A percentile compares a stretch with the other conserved stretches of the same genome.
phyloP scores from a whole-genome alignment of 208 protist species.

The Wallacemonas sp. region DNA sequence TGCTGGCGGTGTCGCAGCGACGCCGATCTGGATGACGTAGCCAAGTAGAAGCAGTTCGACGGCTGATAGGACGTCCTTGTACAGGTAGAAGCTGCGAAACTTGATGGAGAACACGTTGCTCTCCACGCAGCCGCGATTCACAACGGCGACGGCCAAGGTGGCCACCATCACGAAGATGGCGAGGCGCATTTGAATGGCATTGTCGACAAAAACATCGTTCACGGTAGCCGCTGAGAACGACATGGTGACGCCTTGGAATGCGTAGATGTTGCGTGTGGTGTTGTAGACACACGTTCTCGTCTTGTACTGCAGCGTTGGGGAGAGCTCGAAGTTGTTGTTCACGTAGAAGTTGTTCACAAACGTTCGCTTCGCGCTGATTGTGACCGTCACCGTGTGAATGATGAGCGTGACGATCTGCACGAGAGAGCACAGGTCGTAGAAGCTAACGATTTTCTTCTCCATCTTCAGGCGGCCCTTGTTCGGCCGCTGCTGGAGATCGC shows the following conservation, averaged over 20 bases:
- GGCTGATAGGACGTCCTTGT: slow-evolving; percentile 76
- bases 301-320: slow-evolving; percentile 43
- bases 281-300: slow-evolving; percentile 41
- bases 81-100: slow-evolving; percentile 71
- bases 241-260: slow-evolving; percentile 51
- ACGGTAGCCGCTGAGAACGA: slow-evolving; percentile 31
- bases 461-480: slow-evolving; percentile 61
- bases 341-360: slow-evolving; percentile 52
- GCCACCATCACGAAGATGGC: slow-evolving; percentile 58
- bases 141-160: slow-evolving; percentile 40
- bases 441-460: slow-evolving; percentile 57
- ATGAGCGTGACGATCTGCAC: slow-evolving; percentile 61
- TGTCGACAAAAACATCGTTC: slow-evolving; percentile 76
- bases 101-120: slow-evolving; percentile 59
- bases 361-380: slow-evolving; percentile 43
- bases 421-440: slow-evolving; percentile 56
- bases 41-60: slow-evolving; percentile 57
- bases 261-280: slow-evolving; percentile 51
- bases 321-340: slow-evolving; percentile 37
- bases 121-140: slow-evolving; percentile 64
- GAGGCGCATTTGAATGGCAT: slow-evolving; percentile 63
- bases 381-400: slow-evolving; percentile 50
- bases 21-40: slow-evolving; percentile 47
- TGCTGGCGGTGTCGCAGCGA: slow-evolving; percentile 32
- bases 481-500: slow-evolving; percentile 69